Evolutionary conservation across 306 rosid species (phyloP).

Genomic region (Arachis hypogaea): DNA sequence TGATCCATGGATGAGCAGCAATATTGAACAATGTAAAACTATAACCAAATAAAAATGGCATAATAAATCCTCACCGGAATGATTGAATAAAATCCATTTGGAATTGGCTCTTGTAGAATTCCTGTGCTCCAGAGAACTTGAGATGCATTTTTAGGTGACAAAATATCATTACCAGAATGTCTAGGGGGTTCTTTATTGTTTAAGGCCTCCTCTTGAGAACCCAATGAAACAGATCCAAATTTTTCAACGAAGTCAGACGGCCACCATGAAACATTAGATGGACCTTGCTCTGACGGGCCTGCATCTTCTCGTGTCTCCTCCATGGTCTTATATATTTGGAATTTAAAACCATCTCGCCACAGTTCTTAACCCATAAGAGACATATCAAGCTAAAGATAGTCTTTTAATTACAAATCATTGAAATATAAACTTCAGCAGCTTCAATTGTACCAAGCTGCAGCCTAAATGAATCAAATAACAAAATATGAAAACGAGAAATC

Average conservation of each 20-base stretch:
- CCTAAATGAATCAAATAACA: conserved; percentile 53
- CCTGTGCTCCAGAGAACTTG: conserved; percentile 91
- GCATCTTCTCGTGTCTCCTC: conserved; percentile 89
- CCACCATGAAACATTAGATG: conserved; percentile 90
- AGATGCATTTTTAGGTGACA: conserved; percentile 82
- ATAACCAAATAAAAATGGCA: conserved; percentile 16
- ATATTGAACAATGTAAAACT: conserved; percentile 21
- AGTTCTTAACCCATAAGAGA: conserved; percentile 71
- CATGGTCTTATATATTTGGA: conserved; percentile 75
- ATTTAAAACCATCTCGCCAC: conserved; percentile 84
- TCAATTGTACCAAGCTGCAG: conserved; percentile 69
- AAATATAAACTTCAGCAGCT: conserved; percentile 44
- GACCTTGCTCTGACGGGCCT: conserved; percentile 86
- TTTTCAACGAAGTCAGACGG: conserved; percentile 83
- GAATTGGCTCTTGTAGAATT: conserved; percentile 86
- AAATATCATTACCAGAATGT: conserved; percentile 57
- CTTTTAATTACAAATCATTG: conserved; percentile 46
- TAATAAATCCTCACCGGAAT: conserved; percentile 68
- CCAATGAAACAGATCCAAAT: conserved; percentile 90
- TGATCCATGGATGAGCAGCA: conserved; percentile 34
- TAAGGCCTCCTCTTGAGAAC: conserved; percentile 68
- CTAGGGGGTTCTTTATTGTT: conserved; percentile 60
- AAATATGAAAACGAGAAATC: conserved; percentile 23
- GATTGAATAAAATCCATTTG: conserved; percentile 93
- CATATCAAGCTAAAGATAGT: conserved; percentile 45